Conservation (phyloP, 768 basidiomycete genomes). For the Albatrellus ellisii region DNA sequence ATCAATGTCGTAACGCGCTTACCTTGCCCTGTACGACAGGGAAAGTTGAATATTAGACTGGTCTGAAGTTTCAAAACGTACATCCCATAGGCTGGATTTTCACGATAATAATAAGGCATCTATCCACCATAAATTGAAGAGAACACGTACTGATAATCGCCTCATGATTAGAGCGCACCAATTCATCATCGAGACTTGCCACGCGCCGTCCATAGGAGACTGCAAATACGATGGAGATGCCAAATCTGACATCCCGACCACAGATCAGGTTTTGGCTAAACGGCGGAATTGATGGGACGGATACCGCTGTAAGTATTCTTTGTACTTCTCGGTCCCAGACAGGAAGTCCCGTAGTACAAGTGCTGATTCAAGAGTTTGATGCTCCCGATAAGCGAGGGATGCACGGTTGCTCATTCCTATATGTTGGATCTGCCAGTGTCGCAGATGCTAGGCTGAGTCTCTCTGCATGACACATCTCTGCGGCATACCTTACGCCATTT, state of each 20-base stretch:
- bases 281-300: not conserved
- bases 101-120: not conserved
- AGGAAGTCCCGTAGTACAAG: slow-evolving; percentile 8
- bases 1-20: not conserved
- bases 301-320: slow-evolving; percentile 4
- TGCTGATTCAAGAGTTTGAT: slow-evolving; percentile 6
- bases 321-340: not conserved
- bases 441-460: not conserved
- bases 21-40: not conserved
- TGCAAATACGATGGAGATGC: slow-evolving; percentile 2
- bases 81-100: not conserved
- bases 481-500: slow-evolving; percentile 10
- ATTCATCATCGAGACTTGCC: slow-evolving; percentile 1
- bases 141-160: not conserved
- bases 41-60: not conserved
- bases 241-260: slow-evolving; percentile 1
- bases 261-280: not conserved
- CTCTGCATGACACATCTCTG: not conserved
- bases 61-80: not conserved
- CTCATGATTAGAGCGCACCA: slow-evolving; percentile 1
- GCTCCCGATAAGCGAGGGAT: slow-evolving; percentile 3
- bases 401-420: slow-evolving; percentile 6
- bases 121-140: no score
- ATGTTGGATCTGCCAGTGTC: slow-evolving; percentile 3
- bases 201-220: slow-evolving; percentile 6